Conservation (phyloP, 257 asterid genomes). For the Nicotiana attenuata region DNA sequence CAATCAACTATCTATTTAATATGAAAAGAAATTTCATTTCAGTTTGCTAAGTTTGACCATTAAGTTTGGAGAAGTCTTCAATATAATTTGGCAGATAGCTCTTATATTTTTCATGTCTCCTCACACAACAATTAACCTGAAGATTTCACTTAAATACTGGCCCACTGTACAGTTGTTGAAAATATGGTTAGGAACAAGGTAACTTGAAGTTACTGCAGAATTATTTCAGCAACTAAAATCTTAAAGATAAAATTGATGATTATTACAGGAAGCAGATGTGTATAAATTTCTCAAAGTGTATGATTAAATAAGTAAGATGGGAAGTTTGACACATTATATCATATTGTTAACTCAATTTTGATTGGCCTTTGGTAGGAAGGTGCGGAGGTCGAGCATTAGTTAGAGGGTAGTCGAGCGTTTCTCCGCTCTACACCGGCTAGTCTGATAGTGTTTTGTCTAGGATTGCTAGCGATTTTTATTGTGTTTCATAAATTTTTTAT, state of each 20-base stretch:
- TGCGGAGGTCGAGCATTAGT: too few relatives aligned
- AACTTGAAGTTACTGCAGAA: not conserved
- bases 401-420: too few relatives aligned
- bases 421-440: too few relatives aligned
- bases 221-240: not conserved
- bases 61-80: not conserved
- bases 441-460: too few relatives aligned
- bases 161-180: not conserved
- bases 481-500: too few relatives aligned
- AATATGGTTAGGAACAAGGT: not conserved
- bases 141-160: not conserved
- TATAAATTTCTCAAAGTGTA: not conserved
- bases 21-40: not conserved
- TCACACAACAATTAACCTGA: not conserved
- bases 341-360: not conserved
- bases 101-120: not conserved
- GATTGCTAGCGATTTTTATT: too few relatives aligned
- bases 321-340: constrained; percentile 3
- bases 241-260: not conserved
- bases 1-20: not conserved
- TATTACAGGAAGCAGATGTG: not conserved
- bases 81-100: not conserved
- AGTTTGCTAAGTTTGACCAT: not conserved
- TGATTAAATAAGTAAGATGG: not conserved
- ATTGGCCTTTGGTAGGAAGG: too few relatives aligned